These are phyloP conservation scores for Truncatella angustata DNA, from an alignment of 2,329 filamentous ascomycete species.

Conservation along the genomic window DNA sequence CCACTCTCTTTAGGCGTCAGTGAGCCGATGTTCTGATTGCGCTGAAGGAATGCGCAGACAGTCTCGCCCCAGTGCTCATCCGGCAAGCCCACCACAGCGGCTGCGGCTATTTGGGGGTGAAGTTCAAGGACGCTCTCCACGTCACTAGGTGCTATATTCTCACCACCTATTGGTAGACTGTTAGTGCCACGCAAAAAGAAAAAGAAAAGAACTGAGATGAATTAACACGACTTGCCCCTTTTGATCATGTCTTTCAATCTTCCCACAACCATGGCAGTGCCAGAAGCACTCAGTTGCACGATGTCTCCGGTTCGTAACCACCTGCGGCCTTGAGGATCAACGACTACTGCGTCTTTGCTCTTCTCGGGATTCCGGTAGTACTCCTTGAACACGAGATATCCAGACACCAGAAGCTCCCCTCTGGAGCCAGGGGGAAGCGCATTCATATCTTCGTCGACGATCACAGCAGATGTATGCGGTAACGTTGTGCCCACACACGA, in stretches of 20 bases:
- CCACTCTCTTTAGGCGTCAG: neutral
- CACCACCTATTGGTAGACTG: too few relatives aligned
- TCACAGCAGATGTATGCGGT: neutral
- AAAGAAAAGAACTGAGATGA: too few relatives aligned
- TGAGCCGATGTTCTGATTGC: neutral
- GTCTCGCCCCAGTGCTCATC: neutral
- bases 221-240: neutral
- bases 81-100: neutral
- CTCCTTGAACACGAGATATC: neutral
- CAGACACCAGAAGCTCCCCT: neutral
- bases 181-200: too few relatives aligned
- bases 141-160: neutral
- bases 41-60: neutral
- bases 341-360: neutral
- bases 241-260: constrained; percentile 2
- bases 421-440: neutral
- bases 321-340: neutral
- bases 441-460: neutral
- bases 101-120: neutral
- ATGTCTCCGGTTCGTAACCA: neutral
- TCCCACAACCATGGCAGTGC: neutral
- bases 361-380: neutral
- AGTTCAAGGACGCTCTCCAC: neutral
- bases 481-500: neutral
- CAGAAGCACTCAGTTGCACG: neutral